Percentiles rank a stretch among this genome's conserved stretches.
Conservation (phyloP, 495 filamentous ascomycete species). For the Trichoderma virens region DNA sequence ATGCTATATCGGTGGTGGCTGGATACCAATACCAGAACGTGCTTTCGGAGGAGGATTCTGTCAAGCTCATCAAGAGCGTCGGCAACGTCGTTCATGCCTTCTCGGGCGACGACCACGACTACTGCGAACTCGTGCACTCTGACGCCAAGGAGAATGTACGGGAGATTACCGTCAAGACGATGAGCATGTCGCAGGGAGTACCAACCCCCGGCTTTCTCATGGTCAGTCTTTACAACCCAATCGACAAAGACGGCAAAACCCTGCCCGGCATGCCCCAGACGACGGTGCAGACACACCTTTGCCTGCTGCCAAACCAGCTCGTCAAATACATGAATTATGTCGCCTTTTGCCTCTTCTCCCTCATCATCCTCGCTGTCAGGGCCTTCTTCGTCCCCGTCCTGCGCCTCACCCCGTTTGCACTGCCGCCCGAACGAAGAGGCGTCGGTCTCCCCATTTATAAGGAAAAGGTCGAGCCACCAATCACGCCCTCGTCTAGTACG, state of each 20-base stretch:
- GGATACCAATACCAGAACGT: slow-evolving; percentile 99
- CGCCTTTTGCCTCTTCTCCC: slow-evolving; percentile 49
- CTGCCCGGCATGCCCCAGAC: slow-evolving; percentile 31
- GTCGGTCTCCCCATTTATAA: slow-evolving; percentile 30
- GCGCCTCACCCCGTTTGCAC: slow-evolving; percentile 36
- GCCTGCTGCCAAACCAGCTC: slow-evolving; percentile 82
- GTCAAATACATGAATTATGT: slow-evolving; percentile 73
- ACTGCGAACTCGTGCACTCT: slow-evolving; percentile 81
- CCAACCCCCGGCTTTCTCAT: slow-evolving; percentile 79
- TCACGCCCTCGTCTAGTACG: slow-evolving; percentile 13
- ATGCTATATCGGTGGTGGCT: slow-evolving; percentile 61
- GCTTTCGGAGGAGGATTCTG: slow-evolving; percentile 62
- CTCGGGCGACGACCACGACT: slow-evolving; percentile 97
- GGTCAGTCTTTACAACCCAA: slow-evolving; percentile 85
- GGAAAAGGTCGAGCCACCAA: slow-evolving; percentile 29
- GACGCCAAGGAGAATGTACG: slow-evolving; percentile 53
- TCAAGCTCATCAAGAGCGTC: slow-evolving; percentile 59
- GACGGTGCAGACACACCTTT: slow-evolving; percentile 83
- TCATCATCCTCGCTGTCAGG: slow-evolving; percentile 51
- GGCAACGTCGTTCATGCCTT: slow-evolving; percentile 76
- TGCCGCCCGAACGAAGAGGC: slow-evolving; percentile 24
- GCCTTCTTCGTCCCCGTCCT: slow-evolving; percentile 49
- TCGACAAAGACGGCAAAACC: slow-evolving; percentile 55
- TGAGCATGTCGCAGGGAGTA: slow-evolving; percentile 97
- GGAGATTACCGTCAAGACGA: slow-evolving; percentile 91